Evolutionary conservation across 805 yeast species (phyloP), one percentile per base, ranked within the genome.

Genomic region (Lipomyces japonicus): DNA sequence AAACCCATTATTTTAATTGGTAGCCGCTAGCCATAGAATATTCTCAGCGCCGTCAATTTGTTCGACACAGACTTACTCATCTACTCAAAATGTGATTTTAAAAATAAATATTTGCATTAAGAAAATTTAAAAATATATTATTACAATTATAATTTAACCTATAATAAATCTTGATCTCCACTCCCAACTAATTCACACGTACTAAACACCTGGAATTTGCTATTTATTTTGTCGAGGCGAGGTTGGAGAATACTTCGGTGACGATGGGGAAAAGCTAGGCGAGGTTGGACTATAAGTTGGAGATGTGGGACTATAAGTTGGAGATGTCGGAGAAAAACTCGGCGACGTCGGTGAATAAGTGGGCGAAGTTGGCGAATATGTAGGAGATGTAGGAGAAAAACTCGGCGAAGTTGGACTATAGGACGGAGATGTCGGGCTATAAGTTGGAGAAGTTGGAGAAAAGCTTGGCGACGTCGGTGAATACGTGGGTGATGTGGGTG

Each of bases 301-400:
- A 0, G 90, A 82, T 0, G 95, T 85, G 55, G 95, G 95, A 0
- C 85, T 76, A 63, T 82, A 82, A 12, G 69, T 58, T 51, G 87
- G 86, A 3, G 81, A 74, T 0, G 86, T 80, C 44, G 86, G 86
- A 0, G 78, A 71, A 65, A 80, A 78, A 25, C 62, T 51, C 59
- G 93, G 91, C 4, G 86, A 80, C 1, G 93, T 85, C 42, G 95
- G 95, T 1, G 83, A 75, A 68, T 87, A 87, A 0, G 71, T 60
- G 53, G 96, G 97, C 0, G 85, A 79, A 0, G 93, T 85, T 44
- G 95, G 95, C 2, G 82, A 75, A 65, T 87, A 89, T 7, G 75
- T 64, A 61, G 95, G 95, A 0, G 90, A 81, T 0, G 95, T 85
- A 55, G 95, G 95, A 0, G 84, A 76, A 62, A 82, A 83, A 14